These are phyloP conservation scores for Chrysopogon serrulatus DNA, from an alignment of 176 grass and related monocot genomes.

Conservation along the genomic window DNA sequence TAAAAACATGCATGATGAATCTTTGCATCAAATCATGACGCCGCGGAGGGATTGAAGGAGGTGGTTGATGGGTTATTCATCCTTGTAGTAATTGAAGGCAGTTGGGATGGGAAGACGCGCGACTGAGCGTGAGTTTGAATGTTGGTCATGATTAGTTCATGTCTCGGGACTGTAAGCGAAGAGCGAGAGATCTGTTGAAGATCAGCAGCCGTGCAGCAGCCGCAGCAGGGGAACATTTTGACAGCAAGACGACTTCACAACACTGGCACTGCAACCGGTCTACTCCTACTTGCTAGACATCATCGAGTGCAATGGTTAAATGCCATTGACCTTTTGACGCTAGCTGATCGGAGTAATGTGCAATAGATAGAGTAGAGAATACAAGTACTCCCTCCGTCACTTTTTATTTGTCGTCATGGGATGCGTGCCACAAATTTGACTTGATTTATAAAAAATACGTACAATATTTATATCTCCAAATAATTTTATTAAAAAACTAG, in stretches of 20 bases:
- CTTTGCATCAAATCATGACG: no score
- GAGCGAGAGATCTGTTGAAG: neutral
- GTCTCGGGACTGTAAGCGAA: neutral
- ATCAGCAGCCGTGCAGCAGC: neutral
- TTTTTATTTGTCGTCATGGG: no score
- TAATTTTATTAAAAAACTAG: no score
- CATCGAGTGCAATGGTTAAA: constrained; percentile 8
- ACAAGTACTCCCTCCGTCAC: no score
- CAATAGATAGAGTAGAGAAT: no score
- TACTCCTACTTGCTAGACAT: neutral
- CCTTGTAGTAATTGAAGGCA: neutral
- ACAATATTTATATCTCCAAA: no score
- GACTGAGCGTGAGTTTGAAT: constrained; percentile 10
- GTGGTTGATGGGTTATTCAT: neutral
- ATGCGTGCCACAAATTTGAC: no score
- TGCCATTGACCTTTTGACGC: neutral
- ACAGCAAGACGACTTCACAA: neutral
- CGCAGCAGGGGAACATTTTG: constrained; percentile 14
- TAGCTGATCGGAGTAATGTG: no score
- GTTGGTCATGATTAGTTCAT: constrained; percentile 5
- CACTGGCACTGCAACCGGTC: neutral
- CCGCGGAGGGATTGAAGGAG: no score
- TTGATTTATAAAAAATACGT: no score
- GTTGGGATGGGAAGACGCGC: neutral
- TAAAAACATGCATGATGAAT: no score